Evolutionary conservation across 768 basidiomycete genomes (phyloP).

Genomic region (Suillus paluster): DNA sequence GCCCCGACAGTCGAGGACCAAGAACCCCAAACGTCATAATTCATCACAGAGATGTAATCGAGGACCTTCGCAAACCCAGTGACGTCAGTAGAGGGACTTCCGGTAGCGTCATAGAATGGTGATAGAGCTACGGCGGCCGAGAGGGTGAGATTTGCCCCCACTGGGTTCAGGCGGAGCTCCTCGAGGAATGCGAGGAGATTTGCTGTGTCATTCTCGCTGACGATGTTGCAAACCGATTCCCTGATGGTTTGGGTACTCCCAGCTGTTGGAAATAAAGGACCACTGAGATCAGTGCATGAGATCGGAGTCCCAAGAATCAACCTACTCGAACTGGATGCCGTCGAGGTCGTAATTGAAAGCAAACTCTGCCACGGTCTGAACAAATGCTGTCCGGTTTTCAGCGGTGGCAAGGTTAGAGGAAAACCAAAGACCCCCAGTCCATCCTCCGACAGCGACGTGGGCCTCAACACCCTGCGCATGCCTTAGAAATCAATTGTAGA

Average conservation of each 20-base stretch:
- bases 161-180: slow-evolving; percentile 59
- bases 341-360: slow-evolving; percentile 55
- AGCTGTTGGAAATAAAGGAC: background rate
- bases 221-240: slow-evolving; percentile 73
- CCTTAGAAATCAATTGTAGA: background rate
- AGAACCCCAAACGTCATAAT: slow-evolving; percentile 65
- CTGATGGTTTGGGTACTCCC: slow-evolving; percentile 65
- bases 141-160: slow-evolving; percentile 58
- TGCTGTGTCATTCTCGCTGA: slow-evolving; percentile 59
- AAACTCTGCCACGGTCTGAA: slow-evolving; percentile 50
- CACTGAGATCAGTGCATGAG: slow-evolving; percentile 13
- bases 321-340: slow-evolving; percentile 63
- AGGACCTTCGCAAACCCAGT: slow-evolving; percentile 73
- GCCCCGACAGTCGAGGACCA: slow-evolving; percentile 66
- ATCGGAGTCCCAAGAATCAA: background rate
- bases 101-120: slow-evolving; percentile 66
- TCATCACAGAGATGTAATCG: slow-evolving; percentile 67
- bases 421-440: slow-evolving; percentile 63
- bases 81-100: slow-evolving; percentile 68
- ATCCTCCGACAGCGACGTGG: slow-evolving; percentile 59
- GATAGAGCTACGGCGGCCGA: slow-evolving; percentile 67
- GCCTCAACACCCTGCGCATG: slow-evolving; percentile 52
- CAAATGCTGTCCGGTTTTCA: slow-evolving; percentile 58
- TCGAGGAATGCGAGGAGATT: slow-evolving; percentile 83
- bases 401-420: slow-evolving; percentile 53